Base-by-base conservation (phyloP, 768 basidiomycete genomes). In the Coprinopsis sp. region DNA sequence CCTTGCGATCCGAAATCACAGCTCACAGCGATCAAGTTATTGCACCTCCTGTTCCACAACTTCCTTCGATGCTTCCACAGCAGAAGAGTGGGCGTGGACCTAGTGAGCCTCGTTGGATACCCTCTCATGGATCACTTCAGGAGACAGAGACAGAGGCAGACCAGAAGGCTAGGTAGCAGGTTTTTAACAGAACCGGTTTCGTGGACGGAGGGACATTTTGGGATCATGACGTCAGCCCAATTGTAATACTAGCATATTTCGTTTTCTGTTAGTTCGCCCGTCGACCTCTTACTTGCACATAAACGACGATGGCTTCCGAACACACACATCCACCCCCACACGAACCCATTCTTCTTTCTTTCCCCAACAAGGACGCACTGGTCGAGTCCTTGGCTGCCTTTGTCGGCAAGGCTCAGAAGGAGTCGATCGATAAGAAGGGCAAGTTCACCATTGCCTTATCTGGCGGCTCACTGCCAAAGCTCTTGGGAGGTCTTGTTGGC, bases 371-470 rank as follows among this genome's bases (percentile, higher is more conserved):
- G 6, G 69, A 74, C 37, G 67, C 68, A 3, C 78, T 99, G 54
- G 71, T 78, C 29, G 55, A 69, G 1, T 74, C 81, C 0, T 82
- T 99, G 55, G 87, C 93, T 0, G 64, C 75, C 37, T 98, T 94
- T 63, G 78, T 97, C 44, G 52, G 87, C 55, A 88, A 86, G 53
- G 89, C 88, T 0, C 95, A 98, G 71, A 86, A 78, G 51, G 91
- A 97, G 21, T 79, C 94, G 30, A 74, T 98, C 59, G 80, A 82
- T 61, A 92, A 88, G 69, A 84, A 91, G 67, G 88, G 85, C 60
- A 79, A 78, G 51, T 99, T 99, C 74, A 87, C 91, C 45, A 61
- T 99, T 60, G 96, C 96, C 47, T 71, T 98, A 58, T 95, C 92
- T 3, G 96, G 96, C 10, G 95, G 96, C 6, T 90, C 87, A 1